Evolutionary conservation across 441 rosid species (phyloP).

Genomic region (Melastoma candidum): DNA sequence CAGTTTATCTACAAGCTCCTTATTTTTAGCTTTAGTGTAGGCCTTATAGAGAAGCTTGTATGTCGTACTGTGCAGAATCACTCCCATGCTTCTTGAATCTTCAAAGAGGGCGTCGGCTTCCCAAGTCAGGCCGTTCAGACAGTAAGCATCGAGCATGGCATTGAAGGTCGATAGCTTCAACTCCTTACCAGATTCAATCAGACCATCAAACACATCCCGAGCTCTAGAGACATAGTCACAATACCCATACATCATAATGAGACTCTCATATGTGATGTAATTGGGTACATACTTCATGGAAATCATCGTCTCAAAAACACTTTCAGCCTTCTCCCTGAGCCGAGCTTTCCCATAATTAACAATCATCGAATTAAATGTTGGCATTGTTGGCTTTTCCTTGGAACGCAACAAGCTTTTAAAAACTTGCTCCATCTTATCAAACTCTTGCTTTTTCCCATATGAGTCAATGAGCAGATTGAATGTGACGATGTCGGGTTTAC

Average conservation of each 20-base stretch:
- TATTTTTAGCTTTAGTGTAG: conserved; percentile 63
- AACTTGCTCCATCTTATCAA: conserved; percentile 92
- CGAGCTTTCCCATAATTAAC: conserved; percentile 80
- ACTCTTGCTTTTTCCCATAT: conserved; percentile 74
- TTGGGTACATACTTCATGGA: conserved; percentile 59
- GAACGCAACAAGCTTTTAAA: conserved; percentile 66
- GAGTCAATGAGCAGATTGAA: conserved; percentile 76
- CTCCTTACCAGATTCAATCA: conserved; percentile 45
- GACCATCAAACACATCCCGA: conserved; percentile 51
- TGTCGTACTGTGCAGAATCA: conserved; percentile 49
- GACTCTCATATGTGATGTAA: conserved; percentile 65
- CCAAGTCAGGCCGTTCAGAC: conserved; percentile 43
- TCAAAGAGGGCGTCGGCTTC: conserved; percentile 67
- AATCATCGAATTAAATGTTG: conserved; percentile 89
- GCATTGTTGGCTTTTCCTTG: conserved; percentile 76
- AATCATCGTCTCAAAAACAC: conserved; percentile 42
- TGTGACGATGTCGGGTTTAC: conserved; percentile 76
- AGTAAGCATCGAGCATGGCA: conserved; percentile 44
- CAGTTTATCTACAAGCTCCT: conserved; percentile 59
- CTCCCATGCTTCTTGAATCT: conserved; percentile 27
- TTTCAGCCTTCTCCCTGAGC: conserved; percentile 59
- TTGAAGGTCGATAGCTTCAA: conserved; percentile 63
- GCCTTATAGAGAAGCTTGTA: conserved; percentile 84
- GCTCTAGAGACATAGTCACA: conserved; percentile 67
- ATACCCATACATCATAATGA: conserved; percentile 66